Base-by-base conservation (phyloP, 345 rosid species). In the Populus simonii region DNA sequence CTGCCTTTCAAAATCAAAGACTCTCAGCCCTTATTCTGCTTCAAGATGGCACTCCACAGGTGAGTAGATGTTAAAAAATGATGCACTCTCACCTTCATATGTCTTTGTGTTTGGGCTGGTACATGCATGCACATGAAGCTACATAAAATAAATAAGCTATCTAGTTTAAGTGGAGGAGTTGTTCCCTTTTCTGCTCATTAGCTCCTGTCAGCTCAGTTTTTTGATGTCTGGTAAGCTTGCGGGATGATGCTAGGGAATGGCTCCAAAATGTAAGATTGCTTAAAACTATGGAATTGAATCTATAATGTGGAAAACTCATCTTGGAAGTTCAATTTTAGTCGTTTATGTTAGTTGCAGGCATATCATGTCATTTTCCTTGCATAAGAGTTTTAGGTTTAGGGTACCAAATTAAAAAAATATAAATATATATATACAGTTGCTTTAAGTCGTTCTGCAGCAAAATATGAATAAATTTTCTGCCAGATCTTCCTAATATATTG, bases 1-100 rank as follows among this genome's bases (percentile, higher is more conserved):
- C 43, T 91, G 98, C 82, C 93, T 93, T 77, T 84, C 89, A 72
- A 90, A 89, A 84, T 93, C 93, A 66, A 81, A 83, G 81, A 89
- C 90, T 71, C 83, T 93, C 12, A 76, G 71, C n/a, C 79, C 89
- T 70, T 86, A 78, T 80, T 92, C 93, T 41, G 85, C 96, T 45
- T 65, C 86, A 74, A 86, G 90, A 80, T 88, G 80, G 79, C 93
- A 93, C 68, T 83, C 83, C 35, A 76, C 87, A 72, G 94, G 98
- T 90, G 83, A 75, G 66, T 18, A 59, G 49, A 51, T 66, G 16
- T 49, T 66, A 41, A 51, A 20, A 66, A 9, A 33, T 25, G 0
- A n/a, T 15, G 63, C 63, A 59, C 29, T 57, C 63, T 18, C 59
- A 51, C 59, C 59, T 18, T 57, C 63, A 57, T n/a, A n/a, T 57